phyloP scores from a whole-genome alignment of 1,139 yeast genomes.

The Diutina neorugosa region DNA sequence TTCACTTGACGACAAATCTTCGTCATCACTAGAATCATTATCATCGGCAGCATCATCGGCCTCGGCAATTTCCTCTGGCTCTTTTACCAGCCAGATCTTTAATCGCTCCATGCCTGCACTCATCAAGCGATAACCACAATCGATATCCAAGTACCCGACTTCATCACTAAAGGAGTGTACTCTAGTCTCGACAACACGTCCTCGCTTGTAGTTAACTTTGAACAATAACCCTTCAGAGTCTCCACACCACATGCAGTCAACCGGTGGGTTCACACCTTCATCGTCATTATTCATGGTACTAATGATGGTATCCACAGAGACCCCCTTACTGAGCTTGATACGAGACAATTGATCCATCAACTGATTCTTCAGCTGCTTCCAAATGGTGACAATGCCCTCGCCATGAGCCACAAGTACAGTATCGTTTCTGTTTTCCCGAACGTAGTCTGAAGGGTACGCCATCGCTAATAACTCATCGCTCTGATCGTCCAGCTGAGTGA shows the following conservation, averaged over 20 bases:
- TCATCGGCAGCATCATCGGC: conserved; percentile 7
- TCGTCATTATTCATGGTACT: conserved; percentile 56
- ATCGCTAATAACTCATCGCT: conserved; percentile 82
- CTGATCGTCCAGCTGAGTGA: conserved; percentile 71
- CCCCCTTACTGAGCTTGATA: conserved; percentile 55
- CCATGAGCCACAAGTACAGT: conserved; percentile 70
- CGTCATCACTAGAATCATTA: conserved; percentile 7
- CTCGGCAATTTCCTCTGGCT: conserved; percentile 11
- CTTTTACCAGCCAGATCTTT: conserved; percentile 47
- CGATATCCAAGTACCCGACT: conserved; percentile 66
- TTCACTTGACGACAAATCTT: conserved; percentile 4
- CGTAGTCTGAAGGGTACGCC: conserved; percentile 42
- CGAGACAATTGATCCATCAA: conserved; percentile 76
- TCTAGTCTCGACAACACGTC: conserved; percentile 55
- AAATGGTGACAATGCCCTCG: conserved; percentile 84
- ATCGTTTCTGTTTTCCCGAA: conserved; percentile 42
- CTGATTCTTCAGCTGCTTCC: conserved; percentile 63
- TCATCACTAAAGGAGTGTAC: conserved; percentile 54
- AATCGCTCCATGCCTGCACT: conserved; percentile 76
- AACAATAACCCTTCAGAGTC: conserved; percentile 72
- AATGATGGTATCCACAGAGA: conserved; percentile 67
- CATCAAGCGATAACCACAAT: conserved; percentile 62
- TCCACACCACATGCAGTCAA: conserved; percentile 66
- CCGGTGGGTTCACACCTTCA: conserved; percentile 11
- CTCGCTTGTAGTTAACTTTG: conserved; percentile 52